Base-by-base conservation (phyloP, 129 eudicot species). In the Ambrosia trifida region DNA sequence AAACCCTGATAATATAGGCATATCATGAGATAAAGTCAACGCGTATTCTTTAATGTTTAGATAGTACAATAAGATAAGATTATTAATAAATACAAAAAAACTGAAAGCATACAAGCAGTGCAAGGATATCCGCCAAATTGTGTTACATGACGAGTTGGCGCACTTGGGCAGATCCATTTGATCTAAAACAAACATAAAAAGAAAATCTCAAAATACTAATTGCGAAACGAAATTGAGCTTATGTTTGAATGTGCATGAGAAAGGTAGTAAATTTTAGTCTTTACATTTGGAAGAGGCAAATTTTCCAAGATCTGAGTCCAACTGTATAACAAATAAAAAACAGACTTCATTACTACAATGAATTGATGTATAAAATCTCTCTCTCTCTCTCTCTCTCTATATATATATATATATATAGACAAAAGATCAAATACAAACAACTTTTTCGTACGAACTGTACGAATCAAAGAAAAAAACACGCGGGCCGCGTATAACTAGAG, bases 101-200 rank as follows among this genome's bases (percentile, higher is more conserved):
- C 17, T 11, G 28, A 44, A 13, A 64, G 76, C 96, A 79, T 84
- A 89, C 96, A 89, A 68, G 96, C 88, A 50, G 87, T 83, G 79
- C 84, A 83, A 44, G 91, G 87, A 62, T 83, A 86, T 71, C 96
- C 96, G 47, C 96, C 96, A 60, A 86, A 79, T 44, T 79, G 31
- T 20, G 91, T 81, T 11, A 86, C 87, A 44, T 85, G 92, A 60
- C 96, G 96, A 77, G 86, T 82, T 64, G 96, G 96, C 32, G 96
- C 96, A 77, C 89, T 86, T 75, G 96, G 92, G 79, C 92, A 89
- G 59, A 89, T 89, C 91, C 96, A 89, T 76, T 89, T 89, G 59
- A 80, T 74, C 83, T 80, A 68, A 65, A 73, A 16, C 49, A 53
- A 24, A 57, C 36, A 72, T 35, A 5, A 66, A 50, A 38, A 24